Base-by-base conservation (phyloP, 169 alveolate genomes). In the Besnoitia besnoiti region DNA sequence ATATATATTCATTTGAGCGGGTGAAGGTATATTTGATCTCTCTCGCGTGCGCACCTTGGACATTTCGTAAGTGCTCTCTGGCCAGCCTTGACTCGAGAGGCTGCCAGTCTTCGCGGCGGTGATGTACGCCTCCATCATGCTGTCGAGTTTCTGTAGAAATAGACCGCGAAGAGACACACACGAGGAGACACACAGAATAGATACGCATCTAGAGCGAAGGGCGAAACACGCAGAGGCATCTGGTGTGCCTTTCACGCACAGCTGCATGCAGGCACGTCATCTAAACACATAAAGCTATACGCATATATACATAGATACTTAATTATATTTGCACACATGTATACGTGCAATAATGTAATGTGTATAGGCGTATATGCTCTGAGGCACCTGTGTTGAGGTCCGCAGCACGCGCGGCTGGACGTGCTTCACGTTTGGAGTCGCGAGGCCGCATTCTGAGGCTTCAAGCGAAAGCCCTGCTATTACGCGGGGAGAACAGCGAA, bases 31-130 rank as follows among this genome's bases (percentile, higher is more conserved):
- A 55, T n/a, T 19, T 1, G 30, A 21, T 21, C 5, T 14, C 67
- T 21, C 3, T 55, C 67, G 33, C 5, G 33, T 5, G 24, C 82
- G 27, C 39, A 73, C 82, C 82, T 73, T 73, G 46, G 82, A 73
- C 82, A 73, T 73, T 37, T 73, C 82, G 46, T 73, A 73, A 19
- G 82, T 73, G 82, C 82, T 73, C 12, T 73, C 82, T 0, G 82
- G 82, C 82, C 82, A 73, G 82, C 82, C 82, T 39, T 8, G 47
- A 16, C n/a, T 37, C n/a, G 46, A 1, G 47, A 73, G 82, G 19
- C n/a, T 30, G 46, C n/a, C 82, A 5, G 47, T 37, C 82, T 73
- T 77, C 87, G 87, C 87, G 1, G 59, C 87, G 3, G 35, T 55
- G n/a, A 77, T 77, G 55, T 42, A 42, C 87, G 3, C 42, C 40